Conservation (phyloP, 2,329 filamentous ascomycete genomes). For the Nemania serpens region DNA sequence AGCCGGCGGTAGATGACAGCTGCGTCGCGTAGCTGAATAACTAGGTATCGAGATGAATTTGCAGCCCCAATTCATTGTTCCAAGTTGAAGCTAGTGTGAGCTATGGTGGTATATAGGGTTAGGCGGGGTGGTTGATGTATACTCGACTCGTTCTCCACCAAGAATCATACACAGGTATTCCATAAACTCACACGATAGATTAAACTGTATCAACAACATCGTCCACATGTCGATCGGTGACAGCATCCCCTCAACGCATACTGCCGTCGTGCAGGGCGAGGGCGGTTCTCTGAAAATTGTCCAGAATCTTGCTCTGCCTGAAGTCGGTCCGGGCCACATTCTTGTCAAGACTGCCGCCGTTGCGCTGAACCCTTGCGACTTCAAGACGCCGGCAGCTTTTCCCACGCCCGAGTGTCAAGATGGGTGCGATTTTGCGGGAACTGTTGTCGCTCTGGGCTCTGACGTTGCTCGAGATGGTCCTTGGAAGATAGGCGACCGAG, state of each 20-base stretch:
- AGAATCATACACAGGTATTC: too few species aligned
- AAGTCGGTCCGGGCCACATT: constrained; percentile 16
- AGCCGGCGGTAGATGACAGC: too few species aligned
- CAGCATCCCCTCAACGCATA: neutral
- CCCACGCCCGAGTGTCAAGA: constrained; percentile 23
- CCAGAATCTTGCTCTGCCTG: constrained; percentile 22
- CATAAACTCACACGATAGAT: too few species aligned
- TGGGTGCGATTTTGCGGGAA: constrained; percentile 31
- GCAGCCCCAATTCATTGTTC: too few species aligned
- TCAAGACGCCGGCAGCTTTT: constrained; percentile 28
- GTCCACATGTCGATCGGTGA: too few species aligned
- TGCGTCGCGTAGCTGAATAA: too few species aligned
- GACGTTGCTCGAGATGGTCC: constrained; percentile 13
- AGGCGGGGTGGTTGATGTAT: too few species aligned
- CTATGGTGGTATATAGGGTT: too few species aligned
- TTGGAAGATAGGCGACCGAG: constrained; percentile 42
- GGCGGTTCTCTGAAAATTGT: constrained; percentile 13
- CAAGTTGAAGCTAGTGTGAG: too few species aligned
- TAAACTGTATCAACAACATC: too few species aligned
- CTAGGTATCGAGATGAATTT: too few species aligned
- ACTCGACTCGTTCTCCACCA: too few species aligned
- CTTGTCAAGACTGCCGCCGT: constrained; percentile 28
- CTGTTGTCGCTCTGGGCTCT: constrained; percentile 26
- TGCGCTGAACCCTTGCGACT: constrained; percentile 34
- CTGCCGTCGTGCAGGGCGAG: neutral